Evolutionary conservation across 2,329 filamentous ascomycete species (phyloP).

Genomic region (Arthrobotrys sinensis): DNA sequence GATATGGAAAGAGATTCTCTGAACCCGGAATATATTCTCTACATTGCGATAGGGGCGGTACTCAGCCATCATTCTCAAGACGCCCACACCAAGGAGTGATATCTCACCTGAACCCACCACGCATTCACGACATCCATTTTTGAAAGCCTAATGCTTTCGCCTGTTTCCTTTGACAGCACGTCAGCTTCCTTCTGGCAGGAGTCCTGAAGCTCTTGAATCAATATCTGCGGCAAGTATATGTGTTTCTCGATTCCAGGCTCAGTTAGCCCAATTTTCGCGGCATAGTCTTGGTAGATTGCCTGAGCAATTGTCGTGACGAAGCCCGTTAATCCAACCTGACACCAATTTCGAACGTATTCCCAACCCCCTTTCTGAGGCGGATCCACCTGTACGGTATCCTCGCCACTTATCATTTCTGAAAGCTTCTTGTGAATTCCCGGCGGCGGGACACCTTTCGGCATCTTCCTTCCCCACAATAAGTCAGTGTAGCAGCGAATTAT

Average conservation of each 20-base stretch:
- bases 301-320: not conserved
- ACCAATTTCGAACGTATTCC: slow-evolving; percentile 47
- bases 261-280: slow-evolving; percentile 12
- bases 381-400: slow-evolving; percentile 8
- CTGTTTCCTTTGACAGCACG: not conserved
- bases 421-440: slow-evolving; percentile 31
- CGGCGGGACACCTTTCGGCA: slow-evolving; percentile 37
- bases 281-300: slow-evolving; percentile 27
- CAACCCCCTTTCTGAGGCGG: slow-evolving; percentile 26
- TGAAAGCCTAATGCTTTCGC: slow-evolving; percentile 10
- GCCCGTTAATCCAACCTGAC: slow-evolving; percentile 10
- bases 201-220: slow-evolving; percentile 26
- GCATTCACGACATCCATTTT: slow-evolving; percentile 42
- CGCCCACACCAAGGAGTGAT: not conserved
- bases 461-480: slow-evolving; percentile 6
- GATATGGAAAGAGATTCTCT: slow-evolving; percentile 27
- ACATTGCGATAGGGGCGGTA: not conserved
- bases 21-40: slow-evolving; percentile 26
- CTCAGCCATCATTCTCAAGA: not conserved
- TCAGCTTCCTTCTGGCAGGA: slow-evolving; percentile 39
- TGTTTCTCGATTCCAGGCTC: slow-evolving; percentile 36
- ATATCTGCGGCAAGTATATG: slow-evolving; percentile 33
- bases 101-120: slow-evolving; percentile 45
- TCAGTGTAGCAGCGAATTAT: slow-evolving; percentile 34
- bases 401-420: slow-evolving; percentile 30